A percentile compares a stretch with the other conserved stretches of the same genome.
phyloP scores from a whole-genome alignment of 345 rosid genomes.

The Gossypium longicalyx region DNA sequence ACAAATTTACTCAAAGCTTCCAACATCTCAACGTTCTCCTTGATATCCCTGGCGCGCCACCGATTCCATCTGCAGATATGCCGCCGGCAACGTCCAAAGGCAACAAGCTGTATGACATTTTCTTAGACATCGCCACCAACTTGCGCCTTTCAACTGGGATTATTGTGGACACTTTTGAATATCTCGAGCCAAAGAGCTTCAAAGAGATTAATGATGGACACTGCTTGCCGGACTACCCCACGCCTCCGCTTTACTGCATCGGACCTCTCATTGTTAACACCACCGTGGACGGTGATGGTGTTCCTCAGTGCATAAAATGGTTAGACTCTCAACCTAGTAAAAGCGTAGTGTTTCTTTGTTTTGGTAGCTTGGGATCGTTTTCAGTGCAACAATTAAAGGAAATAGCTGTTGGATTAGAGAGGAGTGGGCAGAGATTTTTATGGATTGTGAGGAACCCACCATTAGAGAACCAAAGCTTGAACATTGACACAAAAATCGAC shows the following conservation, averaged over 20 bases:
- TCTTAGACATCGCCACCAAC: slow-evolving; percentile 13
- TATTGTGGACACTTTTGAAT: slow-evolving; percentile 31
- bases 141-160: slow-evolving; percentile 29
- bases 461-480: background rate
- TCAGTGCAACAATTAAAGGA: slow-evolving; percentile 33
- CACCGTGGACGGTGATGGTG: background rate
- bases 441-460: slow-evolving; percentile 45
- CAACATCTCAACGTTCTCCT: background rate
- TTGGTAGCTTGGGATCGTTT: slow-evolving; percentile 59
- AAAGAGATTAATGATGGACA: slow-evolving; percentile 27
- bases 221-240: slow-evolving; percentile 18
- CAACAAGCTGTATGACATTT: slow-evolving; percentile 10
- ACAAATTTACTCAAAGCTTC: background rate
- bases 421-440: slow-evolving; percentile 32
- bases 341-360: slow-evolving; percentile 51
- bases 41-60: slow-evolving; percentile 28
- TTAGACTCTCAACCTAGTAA: slow-evolving; percentile 42
- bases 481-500: background rate
- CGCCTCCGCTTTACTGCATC: slow-evolving; percentile 33
- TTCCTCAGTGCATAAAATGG: slow-evolving; percentile 37
- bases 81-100: slow-evolving; percentile 18
- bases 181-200: slow-evolving; percentile 24
- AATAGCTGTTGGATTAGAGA: slow-evolving; percentile 40
- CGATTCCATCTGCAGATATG: slow-evolving; percentile 19
- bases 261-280: slow-evolving; percentile 24